A percentile compares a stretch with the other conserved stretches of the same genome.
phyloP scores from a whole-genome alignment of 495 filamentous ascomycete species.

The Gamarada debralockiae region DNA sequence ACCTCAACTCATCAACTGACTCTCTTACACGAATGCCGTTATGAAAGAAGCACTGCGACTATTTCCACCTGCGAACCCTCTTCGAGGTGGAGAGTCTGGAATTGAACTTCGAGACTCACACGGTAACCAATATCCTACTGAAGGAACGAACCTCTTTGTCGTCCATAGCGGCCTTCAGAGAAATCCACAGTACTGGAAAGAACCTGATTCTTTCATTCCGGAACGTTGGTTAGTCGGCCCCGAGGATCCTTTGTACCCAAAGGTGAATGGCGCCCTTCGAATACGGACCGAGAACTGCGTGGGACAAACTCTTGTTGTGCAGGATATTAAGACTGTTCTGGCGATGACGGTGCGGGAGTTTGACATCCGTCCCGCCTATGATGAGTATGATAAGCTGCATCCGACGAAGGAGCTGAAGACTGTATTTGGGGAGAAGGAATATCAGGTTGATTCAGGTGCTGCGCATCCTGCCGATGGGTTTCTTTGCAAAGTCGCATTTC shows the following conservation, averaged over 20 bases:
- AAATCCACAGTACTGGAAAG: slow-evolving; percentile 35
- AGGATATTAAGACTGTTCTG: slow-evolving; percentile 42
- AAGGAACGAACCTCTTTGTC: slow-evolving; percentile 31
- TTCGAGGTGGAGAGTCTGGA: slow-evolving; percentile 10
- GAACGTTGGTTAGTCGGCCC: slow-evolving; percentile 37
- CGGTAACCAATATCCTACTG: slow-evolving; percentile 15
- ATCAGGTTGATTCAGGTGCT: slow-evolving; percentile 11
- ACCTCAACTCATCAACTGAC: slow-evolving; percentile 32
- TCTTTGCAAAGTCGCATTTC: slow-evolving; percentile 18
- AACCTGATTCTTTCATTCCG: slow-evolving; percentile 38
- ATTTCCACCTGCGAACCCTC: slow-evolving; percentile 28
- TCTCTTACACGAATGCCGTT: slow-evolving; percentile 40
- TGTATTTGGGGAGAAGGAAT: slow-evolving; percentile 11
- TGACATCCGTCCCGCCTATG: slow-evolving; percentile 42
- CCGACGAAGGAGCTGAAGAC: slow-evolving; percentile 8
- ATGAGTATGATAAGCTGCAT: slow-evolving; percentile 32
- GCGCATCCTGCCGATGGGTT: slow-evolving; percentile 17
- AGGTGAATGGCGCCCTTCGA: slow-evolving; percentile 50
- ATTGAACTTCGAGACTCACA: slow-evolving; percentile 5
- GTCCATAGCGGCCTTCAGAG: slow-evolving; percentile 29
- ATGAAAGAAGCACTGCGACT: slow-evolving; percentile 45
- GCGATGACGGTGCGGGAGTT: slow-evolving; percentile 44
- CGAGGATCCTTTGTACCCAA: slow-evolving; percentile 35
- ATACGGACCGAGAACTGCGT: slow-evolving; percentile 47
- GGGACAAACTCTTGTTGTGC: slow-evolving; percentile 46